A percentile compares a stretch with the other conserved stretches of the same genome.
These are phyloP conservation scores for Gossypioides kirkii DNA, from an alignment of 345 rosid species.

Conservation along the genomic window DNA sequence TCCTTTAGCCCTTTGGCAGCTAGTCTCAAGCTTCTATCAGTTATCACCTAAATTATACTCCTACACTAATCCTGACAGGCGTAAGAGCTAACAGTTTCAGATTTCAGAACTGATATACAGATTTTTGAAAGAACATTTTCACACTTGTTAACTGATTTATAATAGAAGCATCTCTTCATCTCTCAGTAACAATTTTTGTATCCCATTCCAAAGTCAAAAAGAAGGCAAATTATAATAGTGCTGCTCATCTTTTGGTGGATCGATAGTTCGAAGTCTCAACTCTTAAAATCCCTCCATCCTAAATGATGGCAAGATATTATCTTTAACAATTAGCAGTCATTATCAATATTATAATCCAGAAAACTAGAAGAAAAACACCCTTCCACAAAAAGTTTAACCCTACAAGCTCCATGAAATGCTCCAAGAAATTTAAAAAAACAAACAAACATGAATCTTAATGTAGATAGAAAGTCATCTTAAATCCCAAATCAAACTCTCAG, in stretches of 20 bases:
- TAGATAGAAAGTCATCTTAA: not conserved
- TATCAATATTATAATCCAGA: not conserved
- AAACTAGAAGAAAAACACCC: not conserved
- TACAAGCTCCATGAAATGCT: not conserved
- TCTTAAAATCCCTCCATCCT: not conserved
- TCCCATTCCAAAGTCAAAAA: not conserved
- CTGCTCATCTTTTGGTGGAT: not conserved
- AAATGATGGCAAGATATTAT: not conserved
- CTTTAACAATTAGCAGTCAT: not conserved
- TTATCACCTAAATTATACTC: not conserved
- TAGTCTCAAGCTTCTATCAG: not conserved
- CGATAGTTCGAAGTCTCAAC: not conserved
- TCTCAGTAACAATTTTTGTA: not conserved
- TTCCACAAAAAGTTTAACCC: not conserved
- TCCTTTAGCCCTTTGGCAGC: not conserved
- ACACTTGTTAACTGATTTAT: not conserved
- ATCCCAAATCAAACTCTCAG: not conserved
- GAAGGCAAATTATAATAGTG: not conserved
- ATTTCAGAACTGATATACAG: not conserved
- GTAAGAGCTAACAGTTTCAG: not conserved
- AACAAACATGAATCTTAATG: not conserved
- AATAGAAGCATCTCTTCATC: not conserved
- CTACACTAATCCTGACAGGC: not conserved
- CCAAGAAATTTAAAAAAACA: not conserved
- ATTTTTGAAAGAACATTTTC: not conserved